phyloP scores from a whole-genome alignment of 169 alveolate genomes.

The Plasmodium cynomolgi region DNA sequence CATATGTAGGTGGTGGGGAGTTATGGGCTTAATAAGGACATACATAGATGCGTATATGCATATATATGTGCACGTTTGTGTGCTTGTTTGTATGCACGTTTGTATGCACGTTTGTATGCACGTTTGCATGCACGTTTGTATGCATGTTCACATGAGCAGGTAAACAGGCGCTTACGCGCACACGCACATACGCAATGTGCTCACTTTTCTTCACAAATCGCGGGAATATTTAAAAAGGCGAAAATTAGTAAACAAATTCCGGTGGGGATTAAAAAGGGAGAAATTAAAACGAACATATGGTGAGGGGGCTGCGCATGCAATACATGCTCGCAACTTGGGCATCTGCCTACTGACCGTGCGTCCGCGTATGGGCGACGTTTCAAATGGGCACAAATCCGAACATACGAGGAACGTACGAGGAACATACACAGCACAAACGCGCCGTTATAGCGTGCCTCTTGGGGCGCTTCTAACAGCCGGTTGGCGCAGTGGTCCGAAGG shows the following conservation, averaged over 20 bases:
- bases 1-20: not conserved
- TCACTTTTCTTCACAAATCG: not conserved
- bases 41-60: not conserved
- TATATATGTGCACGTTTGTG: not conserved
- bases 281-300: slow-evolving; percentile 17
- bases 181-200: not conserved
- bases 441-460: not conserved
- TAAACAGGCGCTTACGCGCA: not conserved
- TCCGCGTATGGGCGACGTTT: not conserved
- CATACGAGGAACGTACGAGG: not conserved
- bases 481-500: not conserved
- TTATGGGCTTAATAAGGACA: not conserved
- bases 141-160: not conserved
- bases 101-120: not conserved
- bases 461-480: not conserved
- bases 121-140: not conserved
- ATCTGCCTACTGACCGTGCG: not conserved
- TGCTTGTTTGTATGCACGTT: not conserved
- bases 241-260: slow-evolving; percentile 40
- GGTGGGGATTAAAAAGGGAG: slow-evolving; percentile 12
- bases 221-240: slow-evolving; percentile 9
- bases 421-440: not conserved
- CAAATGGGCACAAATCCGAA: not conserved
- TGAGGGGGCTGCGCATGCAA: not conserved
- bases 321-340: not conserved